Percentiles rank a stretch among this genome's conserved stretches.
These are phyloP conservation scores for Rhodotorula mucilaginosa DNA, from an alignment of 1,284 basidiomycete species.

Conservation along the genomic window DNA sequence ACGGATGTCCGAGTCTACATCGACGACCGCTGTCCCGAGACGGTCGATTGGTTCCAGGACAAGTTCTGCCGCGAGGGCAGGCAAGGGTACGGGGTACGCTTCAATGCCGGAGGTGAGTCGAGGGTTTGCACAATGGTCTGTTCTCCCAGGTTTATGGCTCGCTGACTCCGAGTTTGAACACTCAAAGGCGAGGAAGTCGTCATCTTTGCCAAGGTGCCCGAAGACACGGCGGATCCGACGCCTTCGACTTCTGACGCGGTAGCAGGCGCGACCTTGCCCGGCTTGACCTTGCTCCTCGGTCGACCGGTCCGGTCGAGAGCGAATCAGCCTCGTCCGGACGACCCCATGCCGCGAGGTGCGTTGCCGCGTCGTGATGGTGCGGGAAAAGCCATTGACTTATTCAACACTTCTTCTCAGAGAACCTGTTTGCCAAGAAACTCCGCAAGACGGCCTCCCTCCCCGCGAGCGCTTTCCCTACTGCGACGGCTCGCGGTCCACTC, in stretches of 20 bases:
- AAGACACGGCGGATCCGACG: neutral
- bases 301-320: constrained; percentile 3
- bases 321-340: constrained; percentile 35
- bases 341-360: constrained; percentile 37
- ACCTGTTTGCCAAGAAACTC: constrained; percentile 33
- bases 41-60: constrained; percentile 38
- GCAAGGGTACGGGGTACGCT: constrained; percentile 16
- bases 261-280: neutral
- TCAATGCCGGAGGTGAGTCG: constrained; percentile 29
- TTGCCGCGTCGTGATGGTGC: too few species aligned
- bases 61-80: constrained; percentile 31
- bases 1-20: constrained; percentile 39
- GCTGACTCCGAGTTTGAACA: too few species aligned
- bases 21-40: constrained; percentile 30
- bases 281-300: constrained; percentile 27
- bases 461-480: constrained; percentile 12
- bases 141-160: neutral
- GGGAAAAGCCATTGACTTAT: neutral
- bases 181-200: constrained; percentile 31
- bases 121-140: neutral
- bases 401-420: neutral
- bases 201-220: constrained; percentile 15
- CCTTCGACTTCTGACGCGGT: neutral
- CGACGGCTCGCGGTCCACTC: neutral
- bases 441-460: constrained; percentile 37